Percentiles rank a stretch among this genome's conserved stretches.
These are phyloP conservation scores for Curvularia spicifera DNA, from an alignment of 2,329 filamentous ascomycete species.

Conservation along the genomic window DNA sequence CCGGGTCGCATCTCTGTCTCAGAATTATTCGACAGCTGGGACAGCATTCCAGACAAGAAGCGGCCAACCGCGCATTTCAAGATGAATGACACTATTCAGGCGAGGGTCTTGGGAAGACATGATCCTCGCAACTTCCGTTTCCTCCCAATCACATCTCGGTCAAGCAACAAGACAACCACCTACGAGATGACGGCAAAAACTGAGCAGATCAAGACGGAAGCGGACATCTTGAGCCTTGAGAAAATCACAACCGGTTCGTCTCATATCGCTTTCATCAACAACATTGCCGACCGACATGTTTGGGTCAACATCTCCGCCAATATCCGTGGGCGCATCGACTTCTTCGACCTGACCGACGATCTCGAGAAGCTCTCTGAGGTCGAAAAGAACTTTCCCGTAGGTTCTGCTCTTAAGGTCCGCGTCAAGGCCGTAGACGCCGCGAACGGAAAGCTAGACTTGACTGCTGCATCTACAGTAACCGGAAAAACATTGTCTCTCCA, in stretches of 20 bases:
- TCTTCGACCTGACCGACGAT: conserved; percentile 87
- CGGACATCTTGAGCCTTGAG: conserved; percentile 72
- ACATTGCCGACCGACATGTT: conserved; percentile 76
- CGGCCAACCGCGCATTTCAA: conserved; percentile 78
- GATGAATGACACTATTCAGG: conserved; percentile 71
- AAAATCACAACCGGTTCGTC: conserved; percentile 74
- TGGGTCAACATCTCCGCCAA: conserved; percentile 93
- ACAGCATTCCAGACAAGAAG: conserved; percentile 83
- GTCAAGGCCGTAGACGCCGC: conserved; percentile 76
- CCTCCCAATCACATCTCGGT: conserved; percentile 86
- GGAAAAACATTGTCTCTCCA: conserved; percentile 69
- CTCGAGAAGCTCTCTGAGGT: conserved; percentile 78
- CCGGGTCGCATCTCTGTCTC: conserved; percentile 94
- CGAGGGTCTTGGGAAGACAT: conserved; percentile 84
- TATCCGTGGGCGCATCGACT: conserved; percentile 80
- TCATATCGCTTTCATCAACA: conserved; percentile 89
- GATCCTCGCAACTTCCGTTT: conserved; percentile 91
- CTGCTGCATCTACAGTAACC: conserved; percentile 69
- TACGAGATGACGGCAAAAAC: conserved; percentile 88
- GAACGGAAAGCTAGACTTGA: conserved; percentile 80
- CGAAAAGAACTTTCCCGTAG: conserved; percentile 80
- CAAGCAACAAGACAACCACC: conserved; percentile 72
- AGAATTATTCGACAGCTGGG: conserved; percentile 86
- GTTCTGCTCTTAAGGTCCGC: conserved; percentile 82
- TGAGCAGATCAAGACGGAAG: conserved; percentile 58